Percentiles rank a stretch among this genome's conserved stretches.
phyloP scores from a whole-genome alignment of 768 basidiomycete genomes.

The Hirschioporus abietinus region DNA sequence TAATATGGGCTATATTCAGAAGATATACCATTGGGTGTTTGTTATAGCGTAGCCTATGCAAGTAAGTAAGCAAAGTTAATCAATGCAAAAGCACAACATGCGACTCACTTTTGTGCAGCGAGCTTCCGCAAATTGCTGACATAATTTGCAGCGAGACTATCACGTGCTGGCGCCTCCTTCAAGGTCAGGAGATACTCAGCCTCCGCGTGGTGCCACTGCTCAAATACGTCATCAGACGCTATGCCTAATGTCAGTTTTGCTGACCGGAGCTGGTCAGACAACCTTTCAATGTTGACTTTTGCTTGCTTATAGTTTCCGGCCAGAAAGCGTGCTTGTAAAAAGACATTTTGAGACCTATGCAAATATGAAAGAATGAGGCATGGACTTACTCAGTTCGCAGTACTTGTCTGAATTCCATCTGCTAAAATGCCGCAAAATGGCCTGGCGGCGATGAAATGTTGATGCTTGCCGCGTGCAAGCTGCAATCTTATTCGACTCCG shows the following conservation, averaged over 20 bases:
- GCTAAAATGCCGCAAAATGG: constrained; percentile 17
- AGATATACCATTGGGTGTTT: too few species aligned
- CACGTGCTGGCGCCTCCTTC: background rate
- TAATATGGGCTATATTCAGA: too few species aligned
- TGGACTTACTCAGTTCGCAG: constrained; percentile 16
- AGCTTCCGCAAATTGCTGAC: background rate
- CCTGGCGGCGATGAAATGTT: constrained; percentile 23
- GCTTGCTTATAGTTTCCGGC: background rate
- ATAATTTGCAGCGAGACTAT: background rate
- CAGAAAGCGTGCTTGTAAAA: background rate
- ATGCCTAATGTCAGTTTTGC: background rate
- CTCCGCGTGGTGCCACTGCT: background rate
- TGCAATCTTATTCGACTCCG: constrained; percentile 21
- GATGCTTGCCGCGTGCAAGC: constrained; percentile 17
- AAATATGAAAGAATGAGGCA: background rate
- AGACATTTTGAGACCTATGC: background rate
- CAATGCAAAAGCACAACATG: background rate
- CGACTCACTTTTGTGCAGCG: background rate
- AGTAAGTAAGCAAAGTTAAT: background rate
- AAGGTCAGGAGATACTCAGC: background rate
- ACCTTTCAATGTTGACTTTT: background rate
- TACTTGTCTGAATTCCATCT: constrained; percentile 22
- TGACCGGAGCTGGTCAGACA: background rate
- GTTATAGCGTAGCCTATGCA: background rate
- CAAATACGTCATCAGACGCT: background rate